A percentile compares a stretch with the other conserved stretches of the same genome.
Conservation (phyloP, 2,329 filamentous ascomycete species). For the Phoma sp. region DNA sequence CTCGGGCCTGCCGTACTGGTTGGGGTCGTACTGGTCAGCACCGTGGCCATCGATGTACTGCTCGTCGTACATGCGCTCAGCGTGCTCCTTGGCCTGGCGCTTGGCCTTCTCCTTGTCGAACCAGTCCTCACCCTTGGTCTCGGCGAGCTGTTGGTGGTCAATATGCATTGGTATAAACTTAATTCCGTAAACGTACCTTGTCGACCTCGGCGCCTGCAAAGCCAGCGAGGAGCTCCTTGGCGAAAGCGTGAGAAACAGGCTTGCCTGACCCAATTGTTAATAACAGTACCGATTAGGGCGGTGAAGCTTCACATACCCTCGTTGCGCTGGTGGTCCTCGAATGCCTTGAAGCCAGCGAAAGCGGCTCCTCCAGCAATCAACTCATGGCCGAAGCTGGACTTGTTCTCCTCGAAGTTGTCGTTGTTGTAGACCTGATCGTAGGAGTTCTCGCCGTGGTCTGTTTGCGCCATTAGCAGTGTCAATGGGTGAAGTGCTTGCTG, state of each 20-base stretch:
- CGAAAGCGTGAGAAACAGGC: conserved; percentile 72
- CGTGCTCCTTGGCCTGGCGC: conserved; percentile 51
- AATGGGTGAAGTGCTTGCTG: background rate
- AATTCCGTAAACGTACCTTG: conserved; percentile 40
- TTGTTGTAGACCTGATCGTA: conserved; percentile 63
- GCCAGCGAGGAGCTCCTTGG: conserved; percentile 77
- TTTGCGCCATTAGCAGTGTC: background rate
- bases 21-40: conserved; percentile 55
- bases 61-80: conserved; percentile 57
- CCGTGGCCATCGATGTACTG: conserved; percentile 52
- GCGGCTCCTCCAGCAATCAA: conserved; percentile 75
- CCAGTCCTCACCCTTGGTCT: conserved; percentile 59
- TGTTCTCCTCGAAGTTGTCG: conserved; percentile 56
- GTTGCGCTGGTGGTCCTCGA: conserved; percentile 74
- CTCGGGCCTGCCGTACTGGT: conserved; percentile 47
- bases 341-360: conserved; percentile 81
- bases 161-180: conserved; percentile 34
- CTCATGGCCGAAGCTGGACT: conserved; percentile 74
- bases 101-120: conserved; percentile 57
- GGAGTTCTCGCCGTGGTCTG: conserved; percentile 59
- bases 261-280: conserved; percentile 59
- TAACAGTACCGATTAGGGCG: background rate
- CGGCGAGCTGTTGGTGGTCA: conserved; percentile 55
- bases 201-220: conserved; percentile 65
- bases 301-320: conserved; percentile 59